A percentile compares a stretch with the other conserved stretches of the same genome.
Evolutionary conservation across 768 basidiomycete genomes (phyloP).

Genomic region (Daedaleopsis nitida): DNA sequence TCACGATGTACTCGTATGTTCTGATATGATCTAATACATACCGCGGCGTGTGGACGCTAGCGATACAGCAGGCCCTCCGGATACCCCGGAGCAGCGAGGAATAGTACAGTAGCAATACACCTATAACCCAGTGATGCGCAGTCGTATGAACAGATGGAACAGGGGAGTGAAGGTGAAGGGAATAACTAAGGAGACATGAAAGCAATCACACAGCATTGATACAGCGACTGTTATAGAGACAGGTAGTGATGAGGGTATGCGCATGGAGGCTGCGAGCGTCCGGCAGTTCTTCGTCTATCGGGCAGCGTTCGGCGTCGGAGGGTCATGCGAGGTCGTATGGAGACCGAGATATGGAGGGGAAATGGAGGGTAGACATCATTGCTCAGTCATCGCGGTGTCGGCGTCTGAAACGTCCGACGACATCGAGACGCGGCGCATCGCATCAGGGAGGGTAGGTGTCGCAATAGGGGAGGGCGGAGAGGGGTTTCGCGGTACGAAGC

Average conservation of each 20-base stretch:
- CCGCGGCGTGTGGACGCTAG: neutral
- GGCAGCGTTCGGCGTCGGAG: conserved; percentile 10
- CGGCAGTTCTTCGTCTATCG: conserved; percentile 12
- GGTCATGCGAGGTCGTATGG: neutral
- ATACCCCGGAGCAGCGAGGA: neutral
- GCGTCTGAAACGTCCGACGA: neutral
- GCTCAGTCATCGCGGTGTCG: neutral
- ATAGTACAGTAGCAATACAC: conserved; percentile 17
- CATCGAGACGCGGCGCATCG: neutral
- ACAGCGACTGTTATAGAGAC: conserved; percentile 15
- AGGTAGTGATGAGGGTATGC: conserved; percentile 7
- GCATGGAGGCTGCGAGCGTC: conserved; percentile 13
- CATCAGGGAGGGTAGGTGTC: neutral
- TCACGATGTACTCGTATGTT: conserved; percentile 3
- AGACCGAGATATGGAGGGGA: neutral
- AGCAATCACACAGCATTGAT: conserved; percentile 1
- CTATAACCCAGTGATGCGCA: conserved; percentile 10
- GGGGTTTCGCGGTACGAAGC: conserved; percentile 35
- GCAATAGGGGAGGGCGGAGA: neutral
- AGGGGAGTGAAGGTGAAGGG: neutral
- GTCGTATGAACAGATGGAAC: conserved; percentile 6
- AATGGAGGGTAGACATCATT: neutral
- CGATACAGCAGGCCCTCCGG: conserved; percentile 7
- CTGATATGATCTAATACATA: neutral
- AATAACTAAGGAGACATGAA: neutral